Conservation (phyloP, 257 asterid species). For the Solanum clarkiae region DNA sequence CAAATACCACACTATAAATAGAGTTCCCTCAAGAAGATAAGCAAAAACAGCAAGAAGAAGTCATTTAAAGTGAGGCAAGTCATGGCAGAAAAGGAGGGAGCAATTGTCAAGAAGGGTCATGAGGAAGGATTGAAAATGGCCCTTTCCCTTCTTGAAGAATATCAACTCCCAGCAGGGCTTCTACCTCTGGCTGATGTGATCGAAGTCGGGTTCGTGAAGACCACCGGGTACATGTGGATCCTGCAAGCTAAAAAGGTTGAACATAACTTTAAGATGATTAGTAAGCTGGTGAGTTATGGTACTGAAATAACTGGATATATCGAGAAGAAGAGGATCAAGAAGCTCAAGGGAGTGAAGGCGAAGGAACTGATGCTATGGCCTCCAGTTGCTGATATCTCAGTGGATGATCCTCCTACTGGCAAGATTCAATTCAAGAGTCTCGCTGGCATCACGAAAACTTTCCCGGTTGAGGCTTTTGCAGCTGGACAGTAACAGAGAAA, state of each 20-base stretch:
- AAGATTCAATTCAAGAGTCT: constrained; percentile 77
- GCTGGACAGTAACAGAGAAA: constrained; percentile 33
- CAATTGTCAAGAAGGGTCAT: constrained; percentile 33
- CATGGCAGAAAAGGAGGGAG: constrained; percentile 77
- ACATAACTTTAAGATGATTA: constrained; percentile 53
- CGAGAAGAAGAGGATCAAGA: constrained; percentile 62
- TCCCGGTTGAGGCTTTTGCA: constrained; percentile 72
- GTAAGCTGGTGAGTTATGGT: constrained; percentile 55
- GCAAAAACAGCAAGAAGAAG: background rate
- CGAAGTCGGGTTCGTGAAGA: constrained; percentile 60
- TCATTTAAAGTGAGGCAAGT: background rate
- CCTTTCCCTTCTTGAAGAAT: constrained; percentile 43
- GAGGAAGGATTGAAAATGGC: constrained; percentile 55
- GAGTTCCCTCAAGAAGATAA: background rate
- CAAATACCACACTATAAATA: background rate
- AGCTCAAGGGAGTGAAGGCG: constrained; percentile 66
- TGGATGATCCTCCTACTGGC: constrained; percentile 35
- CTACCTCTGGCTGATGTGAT: constrained; percentile 58
- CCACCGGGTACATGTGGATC: constrained; percentile 72
- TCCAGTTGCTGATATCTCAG: constrained; percentile 44
- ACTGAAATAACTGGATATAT: constrained; percentile 31
- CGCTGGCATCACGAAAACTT: constrained; percentile 68
- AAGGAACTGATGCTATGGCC: constrained; percentile 73
- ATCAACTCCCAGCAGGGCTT: constrained; percentile 60
- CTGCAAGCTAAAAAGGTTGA: constrained; percentile 52